A percentile compares a stretch with the other conserved stretches of the same genome.
phyloP scores from a whole-genome alignment of 1,284 basidiomycete species.

The Ustilago curta region DNA sequence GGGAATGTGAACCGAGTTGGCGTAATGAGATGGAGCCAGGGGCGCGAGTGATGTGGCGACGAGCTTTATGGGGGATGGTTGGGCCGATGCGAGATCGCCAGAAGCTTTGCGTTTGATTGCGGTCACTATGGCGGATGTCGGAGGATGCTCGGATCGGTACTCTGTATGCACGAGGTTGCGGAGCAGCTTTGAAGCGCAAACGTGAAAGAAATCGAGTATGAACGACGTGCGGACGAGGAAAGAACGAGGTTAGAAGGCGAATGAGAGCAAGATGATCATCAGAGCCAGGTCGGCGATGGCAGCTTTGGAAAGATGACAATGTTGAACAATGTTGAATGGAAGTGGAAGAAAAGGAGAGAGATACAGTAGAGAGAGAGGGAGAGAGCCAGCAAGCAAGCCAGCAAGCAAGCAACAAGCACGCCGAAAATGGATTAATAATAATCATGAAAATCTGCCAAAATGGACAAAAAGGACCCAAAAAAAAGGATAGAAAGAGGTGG shows the following conservation, averaged over 20 bases:
- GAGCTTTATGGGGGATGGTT: conserved; percentile 10
- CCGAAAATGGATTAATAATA: conserved; percentile 5
- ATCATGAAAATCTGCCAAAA: background rate
- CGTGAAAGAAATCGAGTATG: too few species aligned
- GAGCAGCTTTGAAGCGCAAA: background rate
- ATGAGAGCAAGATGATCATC: background rate
- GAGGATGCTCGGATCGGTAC: background rate
- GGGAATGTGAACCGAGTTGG: conserved; percentile 11
- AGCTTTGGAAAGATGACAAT: background rate
- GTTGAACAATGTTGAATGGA: background rate
- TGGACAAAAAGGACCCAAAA: background rate
- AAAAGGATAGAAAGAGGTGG: conserved; percentile 6
- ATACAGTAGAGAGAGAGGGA: background rate
- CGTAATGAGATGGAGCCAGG: conserved; percentile 27
- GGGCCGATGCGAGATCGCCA: conserved; percentile 36
- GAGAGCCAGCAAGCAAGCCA: too few species aligned
- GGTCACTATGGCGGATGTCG: conserved; percentile 24
- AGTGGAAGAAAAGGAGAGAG: background rate
- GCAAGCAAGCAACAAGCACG: background rate
- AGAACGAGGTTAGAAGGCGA: background rate
- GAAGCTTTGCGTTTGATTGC: conserved; percentile 37
- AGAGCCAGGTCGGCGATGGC: background rate
- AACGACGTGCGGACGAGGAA: background rate
- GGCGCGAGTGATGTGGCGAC: conserved; percentile 6
- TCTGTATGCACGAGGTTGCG: background rate